Conservation (phyloP, 495 filamentous ascomycete genomes). For the Chaetomidium leptoderma region DNA sequence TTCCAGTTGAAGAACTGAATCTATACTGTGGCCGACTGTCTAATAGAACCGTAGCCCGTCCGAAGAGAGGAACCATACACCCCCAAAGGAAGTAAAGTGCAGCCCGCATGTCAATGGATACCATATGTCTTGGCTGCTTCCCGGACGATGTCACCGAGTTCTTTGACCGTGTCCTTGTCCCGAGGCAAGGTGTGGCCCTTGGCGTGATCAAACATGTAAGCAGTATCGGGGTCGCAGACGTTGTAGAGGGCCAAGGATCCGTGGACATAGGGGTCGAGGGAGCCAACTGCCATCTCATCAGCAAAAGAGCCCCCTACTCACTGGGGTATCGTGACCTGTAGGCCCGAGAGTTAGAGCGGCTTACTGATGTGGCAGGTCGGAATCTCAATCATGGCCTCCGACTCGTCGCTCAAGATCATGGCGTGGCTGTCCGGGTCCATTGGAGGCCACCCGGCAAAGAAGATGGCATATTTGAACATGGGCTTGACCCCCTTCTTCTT, state of each 20-base stretch:
- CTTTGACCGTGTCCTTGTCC: constrained; percentile 46
- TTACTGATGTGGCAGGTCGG: constrained; percentile 56
- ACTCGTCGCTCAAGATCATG: constrained; percentile 51
- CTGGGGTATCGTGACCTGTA: too few relatives aligned
- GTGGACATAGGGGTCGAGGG: constrained; percentile 53
- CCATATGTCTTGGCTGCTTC: constrained; percentile 34
- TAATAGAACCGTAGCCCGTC: not conserved
- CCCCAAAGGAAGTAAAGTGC: not conserved
- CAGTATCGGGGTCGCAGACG: constrained; percentile 52
- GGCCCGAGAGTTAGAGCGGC: constrained; percentile 12
- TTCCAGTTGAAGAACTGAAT: not conserved
- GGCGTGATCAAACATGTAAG: constrained; percentile 56
- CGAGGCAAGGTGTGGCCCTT: constrained; percentile 55
- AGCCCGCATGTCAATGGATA: constrained; percentile 19
- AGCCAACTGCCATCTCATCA: constrained; percentile 42
- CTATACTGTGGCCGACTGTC: not conserved
- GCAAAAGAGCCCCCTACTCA: not conserved
- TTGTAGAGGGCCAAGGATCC: constrained; percentile 56
- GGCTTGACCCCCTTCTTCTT: constrained; percentile 44
- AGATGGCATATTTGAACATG: constrained; percentile 53
- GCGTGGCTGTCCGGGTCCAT: constrained; percentile 44
- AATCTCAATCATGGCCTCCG: constrained; percentile 48
- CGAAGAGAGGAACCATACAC: not conserved
- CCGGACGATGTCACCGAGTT: constrained; percentile 45
- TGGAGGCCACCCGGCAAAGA: constrained; percentile 57